Percentiles rank a stretch among this genome's conserved stretches.
These are phyloP conservation scores for Ascochyta lentis DNA, from an alignment of 2,329 filamentous ascomycete genomes.

Conservation along the genomic window DNA sequence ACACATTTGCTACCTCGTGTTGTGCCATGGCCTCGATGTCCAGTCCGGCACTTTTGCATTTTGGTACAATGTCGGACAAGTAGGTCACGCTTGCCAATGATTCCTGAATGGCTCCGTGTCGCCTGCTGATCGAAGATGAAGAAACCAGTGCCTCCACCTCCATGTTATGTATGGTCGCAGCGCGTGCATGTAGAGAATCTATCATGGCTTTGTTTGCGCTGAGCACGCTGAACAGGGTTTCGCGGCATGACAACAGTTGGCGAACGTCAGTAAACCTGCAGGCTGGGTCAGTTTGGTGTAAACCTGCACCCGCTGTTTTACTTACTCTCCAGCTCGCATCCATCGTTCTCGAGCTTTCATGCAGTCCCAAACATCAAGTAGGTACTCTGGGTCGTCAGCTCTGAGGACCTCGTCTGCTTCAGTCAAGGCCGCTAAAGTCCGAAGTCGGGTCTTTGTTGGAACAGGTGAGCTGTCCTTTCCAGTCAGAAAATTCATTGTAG, in stretches of 20 bases:
- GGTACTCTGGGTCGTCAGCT: slow-evolving; percentile 63
- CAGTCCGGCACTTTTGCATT: slow-evolving; percentile 74
- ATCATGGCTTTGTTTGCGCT: slow-evolving; percentile 72
- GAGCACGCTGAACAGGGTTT: slow-evolving; percentile 81
- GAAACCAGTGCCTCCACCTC: slow-evolving; percentile 80
- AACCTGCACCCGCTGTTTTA: slow-evolving; percentile 15
- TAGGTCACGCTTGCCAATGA: slow-evolving; percentile 85
- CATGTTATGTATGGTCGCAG: slow-evolving; percentile 69
- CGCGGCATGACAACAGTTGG: slow-evolving; percentile 80
- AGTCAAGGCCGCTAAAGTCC: slow-evolving; percentile 71
- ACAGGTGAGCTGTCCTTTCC: slow-evolving; percentile 35
- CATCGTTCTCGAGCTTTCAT: slow-evolving; percentile 73
- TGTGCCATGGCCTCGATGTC: slow-evolving; percentile 78
- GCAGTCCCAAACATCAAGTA: slow-evolving; percentile 66
- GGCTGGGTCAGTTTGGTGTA: neutral
- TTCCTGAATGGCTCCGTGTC: slow-evolving; percentile 83
- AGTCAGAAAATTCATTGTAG: slow-evolving; percentile 50
- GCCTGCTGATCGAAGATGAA: slow-evolving; percentile 76
- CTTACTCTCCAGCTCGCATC: slow-evolving; percentile 83
- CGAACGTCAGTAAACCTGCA: slow-evolving; percentile 76
- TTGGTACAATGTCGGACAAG: slow-evolving; percentile 76
- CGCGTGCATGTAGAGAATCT: slow-evolving; percentile 65
- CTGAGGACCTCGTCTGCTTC: slow-evolving; percentile 82
- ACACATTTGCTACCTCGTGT: slow-evolving; percentile 83
- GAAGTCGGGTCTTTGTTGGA: slow-evolving; percentile 34